Evolutionary conservation across 2,329 filamentous ascomycete species (phyloP).

Genomic region (Nigrospora osmanthi): DNA sequence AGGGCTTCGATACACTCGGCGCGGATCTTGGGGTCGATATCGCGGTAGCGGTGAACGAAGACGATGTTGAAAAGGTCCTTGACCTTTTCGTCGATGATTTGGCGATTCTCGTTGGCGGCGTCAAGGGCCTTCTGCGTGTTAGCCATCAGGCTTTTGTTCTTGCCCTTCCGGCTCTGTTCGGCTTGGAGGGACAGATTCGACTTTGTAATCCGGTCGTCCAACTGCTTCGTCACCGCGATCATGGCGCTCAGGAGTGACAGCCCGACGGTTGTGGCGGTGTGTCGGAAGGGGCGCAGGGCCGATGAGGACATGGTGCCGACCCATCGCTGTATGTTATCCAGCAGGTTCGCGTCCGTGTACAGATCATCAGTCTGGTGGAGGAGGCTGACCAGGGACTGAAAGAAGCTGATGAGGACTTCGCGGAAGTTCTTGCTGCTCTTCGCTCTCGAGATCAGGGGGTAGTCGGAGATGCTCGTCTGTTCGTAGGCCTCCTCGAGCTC

Average conservation of each 20-base stretch:
- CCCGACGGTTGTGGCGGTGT: conserved; percentile 83
- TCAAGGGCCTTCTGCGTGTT: conserved; percentile 66
- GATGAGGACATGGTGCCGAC: conserved; percentile 86
- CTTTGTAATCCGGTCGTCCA: conserved; percentile 66
- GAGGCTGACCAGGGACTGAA: conserved; percentile 65
- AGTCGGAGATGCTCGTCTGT: conserved; percentile 66
- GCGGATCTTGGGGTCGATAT: conserved; percentile 83
- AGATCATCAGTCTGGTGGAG: conserved; percentile 77
- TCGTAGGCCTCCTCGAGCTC: conserved; percentile 89
- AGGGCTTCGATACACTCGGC: conserved; percentile 82
- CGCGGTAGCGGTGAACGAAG: conserved; percentile 92
- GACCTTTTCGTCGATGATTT: conserved; percentile 63
- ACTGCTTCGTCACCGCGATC: conserved; percentile 62
- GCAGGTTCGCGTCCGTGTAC: conserved; percentile 67
- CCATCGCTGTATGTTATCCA: conserved; percentile 89
- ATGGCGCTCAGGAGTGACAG: conserved; percentile 73
- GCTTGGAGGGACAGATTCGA: conserved; percentile 71
- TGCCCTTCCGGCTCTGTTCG: conserved; percentile 61
- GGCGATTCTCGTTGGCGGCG: conserved; percentile 61
- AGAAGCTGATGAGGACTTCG: conserved; percentile 69
- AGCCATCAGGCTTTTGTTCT: conserved; percentile 71
- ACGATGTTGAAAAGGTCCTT: conserved; percentile 86
- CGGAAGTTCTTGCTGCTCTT: conserved; percentile 74
- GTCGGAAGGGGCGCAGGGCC: conserved; percentile 78
- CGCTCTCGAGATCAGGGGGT: conserved; percentile 79